A percentile compares a stretch with the other conserved stretches of the same genome.
Evolutionary conservation across 2,329 filamentous ascomycete genomes (phyloP).

Genomic region (Botrytis elliptica): DNA sequence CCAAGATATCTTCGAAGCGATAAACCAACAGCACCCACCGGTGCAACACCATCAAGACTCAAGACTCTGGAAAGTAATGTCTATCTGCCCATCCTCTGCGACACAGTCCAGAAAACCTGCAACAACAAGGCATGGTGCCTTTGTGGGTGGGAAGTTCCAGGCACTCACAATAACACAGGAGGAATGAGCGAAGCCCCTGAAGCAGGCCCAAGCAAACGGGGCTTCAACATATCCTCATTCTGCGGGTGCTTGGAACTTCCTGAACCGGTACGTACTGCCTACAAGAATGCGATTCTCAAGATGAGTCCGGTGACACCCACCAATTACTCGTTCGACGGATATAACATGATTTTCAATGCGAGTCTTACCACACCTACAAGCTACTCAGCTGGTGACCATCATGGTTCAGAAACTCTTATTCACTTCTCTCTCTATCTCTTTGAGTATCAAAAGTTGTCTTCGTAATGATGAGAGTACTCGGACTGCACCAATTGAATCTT

Average conservation of each 20-base stretch:
- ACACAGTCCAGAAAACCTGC: not conserved
- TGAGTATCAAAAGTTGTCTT: no score
- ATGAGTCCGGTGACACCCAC: not conserved
- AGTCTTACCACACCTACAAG: not conserved
- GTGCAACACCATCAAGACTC: constrained; percentile 73
- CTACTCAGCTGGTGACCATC: no score
- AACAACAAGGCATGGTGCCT: not conserved
- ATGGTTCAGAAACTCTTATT: no score
- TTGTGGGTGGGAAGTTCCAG: not conserved
- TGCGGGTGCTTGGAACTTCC: constrained; percentile 4
- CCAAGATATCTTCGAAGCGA: constrained; percentile 75
- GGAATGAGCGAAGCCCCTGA: not conserved
- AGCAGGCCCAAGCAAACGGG: not conserved
- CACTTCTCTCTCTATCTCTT: no score
- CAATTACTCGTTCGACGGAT: not conserved
- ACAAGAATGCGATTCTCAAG: not conserved
- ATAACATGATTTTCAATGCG: not conserved
- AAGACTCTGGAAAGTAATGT: constrained; percentile 27
- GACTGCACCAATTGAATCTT: no score
- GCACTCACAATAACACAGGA: not conserved
- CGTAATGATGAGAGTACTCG: no score
- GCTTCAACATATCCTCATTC: not conserved
- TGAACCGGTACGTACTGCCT: not conserved
- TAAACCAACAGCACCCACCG: constrained; percentile 72
- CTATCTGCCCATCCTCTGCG: not conserved